A percentile compares a stretch with the other conserved stretches of the same genome.
phyloP scores from a whole-genome alignment of 2,329 filamentous ascomycete genomes.

The Grosmannia serpens region DNA sequence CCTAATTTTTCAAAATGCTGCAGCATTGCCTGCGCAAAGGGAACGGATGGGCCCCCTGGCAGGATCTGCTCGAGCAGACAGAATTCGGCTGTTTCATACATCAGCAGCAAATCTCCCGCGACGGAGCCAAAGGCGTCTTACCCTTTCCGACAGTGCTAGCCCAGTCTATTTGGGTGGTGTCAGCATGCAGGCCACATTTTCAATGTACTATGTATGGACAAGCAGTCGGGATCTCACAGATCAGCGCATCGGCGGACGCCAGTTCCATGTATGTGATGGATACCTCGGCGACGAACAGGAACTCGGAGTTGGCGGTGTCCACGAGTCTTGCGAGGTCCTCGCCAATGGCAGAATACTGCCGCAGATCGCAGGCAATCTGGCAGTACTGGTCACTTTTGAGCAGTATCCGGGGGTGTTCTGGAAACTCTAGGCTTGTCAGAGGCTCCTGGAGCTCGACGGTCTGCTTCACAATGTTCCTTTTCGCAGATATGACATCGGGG shows the following conservation, averaged over 20 bases:
- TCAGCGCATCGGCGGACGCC: conserved; percentile 57
- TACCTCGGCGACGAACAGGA: conserved; percentile 81
- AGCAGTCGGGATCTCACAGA: conserved; percentile 24
- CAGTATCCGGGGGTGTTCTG: conserved; percentile 35
- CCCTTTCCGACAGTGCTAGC: conserved; percentile 58
- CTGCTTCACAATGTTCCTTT: conserved; percentile 54
- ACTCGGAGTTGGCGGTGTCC: conserved; percentile 42
- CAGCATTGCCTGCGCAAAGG: conserved; percentile 81
- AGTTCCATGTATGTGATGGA: conserved; percentile 85
- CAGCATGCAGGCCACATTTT: background rate
- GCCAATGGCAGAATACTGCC: conserved; percentile 51
- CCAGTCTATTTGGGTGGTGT: conserved; percentile 37
- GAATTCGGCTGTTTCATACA: conserved; percentile 37
- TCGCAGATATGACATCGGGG: conserved; percentile 64
- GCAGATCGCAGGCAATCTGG: conserved; percentile 72
- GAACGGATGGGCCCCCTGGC: conserved; percentile 64
- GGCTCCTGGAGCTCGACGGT: conserved; percentile 47
- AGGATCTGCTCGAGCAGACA: conserved; percentile 80
- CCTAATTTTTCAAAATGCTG: conserved; percentile 71
- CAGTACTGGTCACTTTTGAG: conserved; percentile 60
- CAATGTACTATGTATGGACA: background rate
- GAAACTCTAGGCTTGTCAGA: conserved; percentile 31
- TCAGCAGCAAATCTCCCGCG: background rate
- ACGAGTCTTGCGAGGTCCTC: conserved; percentile 46
- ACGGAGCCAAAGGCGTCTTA: conserved; percentile 21